These are phyloP conservation scores for Sisymbrium altissimum DNA, from an alignment of 345 rosid genomes.

Conservation along the genomic window DNA sequence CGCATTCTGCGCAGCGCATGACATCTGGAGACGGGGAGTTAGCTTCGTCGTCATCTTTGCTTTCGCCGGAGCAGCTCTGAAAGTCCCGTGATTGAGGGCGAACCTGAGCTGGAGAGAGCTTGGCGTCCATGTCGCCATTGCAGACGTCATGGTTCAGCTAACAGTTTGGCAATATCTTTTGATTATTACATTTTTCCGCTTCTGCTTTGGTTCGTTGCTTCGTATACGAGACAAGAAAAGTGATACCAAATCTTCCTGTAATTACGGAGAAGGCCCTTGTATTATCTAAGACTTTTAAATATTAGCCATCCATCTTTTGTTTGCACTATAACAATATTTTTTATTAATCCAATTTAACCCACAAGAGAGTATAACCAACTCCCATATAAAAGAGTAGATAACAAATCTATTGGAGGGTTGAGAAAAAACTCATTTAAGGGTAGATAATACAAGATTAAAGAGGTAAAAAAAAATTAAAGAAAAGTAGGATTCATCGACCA, in stretches of 20 bases:
- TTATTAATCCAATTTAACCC: too few relatives aligned
- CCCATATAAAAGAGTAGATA: too few relatives aligned
- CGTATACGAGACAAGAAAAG: conserved; percentile 11
- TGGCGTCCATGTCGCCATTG: conserved; percentile 52
- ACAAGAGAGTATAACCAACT: too few relatives aligned
- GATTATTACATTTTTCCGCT: background rate
- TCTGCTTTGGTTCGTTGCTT: conserved; percentile 9
- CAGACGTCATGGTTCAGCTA: conserved; percentile 38
- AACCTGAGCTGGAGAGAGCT: conserved; percentile 80
- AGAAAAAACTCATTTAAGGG: too few relatives aligned
- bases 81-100: conserved; percentile 38
- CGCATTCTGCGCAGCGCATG: conserved; percentile 32
- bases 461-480: too few relatives aligned
- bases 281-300: background rate
- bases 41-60: conserved; percentile 37
- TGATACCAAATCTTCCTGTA: background rate
- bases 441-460: too few relatives aligned
- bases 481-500: too few relatives aligned
- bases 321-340: too few relatives aligned
- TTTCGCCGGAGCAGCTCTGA: conserved; percentile 32
- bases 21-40: conserved; percentile 27
- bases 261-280: background rate
- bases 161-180: background rate
- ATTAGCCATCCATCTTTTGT: too few relatives aligned
- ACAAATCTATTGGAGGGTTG: too few relatives aligned